These are phyloP conservation scores for Pleomassaria siparia DNA, from an alignment of 2,329 filamentous ascomycete species.

Conservation along the genomic window DNA sequence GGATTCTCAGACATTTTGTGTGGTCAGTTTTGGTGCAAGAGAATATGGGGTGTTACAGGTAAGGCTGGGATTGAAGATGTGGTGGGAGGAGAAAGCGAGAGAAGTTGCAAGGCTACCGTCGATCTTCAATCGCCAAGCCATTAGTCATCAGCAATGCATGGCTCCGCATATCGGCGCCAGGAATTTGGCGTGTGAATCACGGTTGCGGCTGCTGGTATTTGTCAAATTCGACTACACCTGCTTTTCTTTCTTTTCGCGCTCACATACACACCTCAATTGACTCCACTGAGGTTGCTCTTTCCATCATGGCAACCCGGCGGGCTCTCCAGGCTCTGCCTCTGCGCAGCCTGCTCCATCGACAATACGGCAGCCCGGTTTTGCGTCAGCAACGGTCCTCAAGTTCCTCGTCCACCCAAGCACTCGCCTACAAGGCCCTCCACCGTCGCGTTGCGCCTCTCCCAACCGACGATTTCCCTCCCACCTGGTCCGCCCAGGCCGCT, in stretches of 20 bases:
- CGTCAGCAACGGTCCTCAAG: constrained; percentile 42
- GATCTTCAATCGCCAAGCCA: not conserved
- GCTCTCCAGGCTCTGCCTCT: constrained; percentile 42
- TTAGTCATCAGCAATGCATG: not conserved
- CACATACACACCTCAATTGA: constrained; percentile 20
- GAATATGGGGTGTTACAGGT: not conserved
- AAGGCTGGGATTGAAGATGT: constrained; percentile 1
- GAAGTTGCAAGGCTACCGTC: not conserved
- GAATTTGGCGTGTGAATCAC: constrained; percentile 8
- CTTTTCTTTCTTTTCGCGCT: constrained; percentile 6
- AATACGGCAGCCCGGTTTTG: constrained; percentile 27
- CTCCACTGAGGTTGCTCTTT: constrained; percentile 12
- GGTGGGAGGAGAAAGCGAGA: not conserved
- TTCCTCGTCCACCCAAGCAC: constrained; percentile 80
- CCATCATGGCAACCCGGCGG: constrained; percentile 47
- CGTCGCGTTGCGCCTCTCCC: constrained; percentile 85
- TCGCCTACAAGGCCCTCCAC: constrained; percentile 96
- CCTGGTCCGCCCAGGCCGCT: constrained; percentile 86
- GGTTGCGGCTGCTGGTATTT: not conserved
- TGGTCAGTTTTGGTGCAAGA: not conserved
- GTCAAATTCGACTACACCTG: constrained; percentile 6
- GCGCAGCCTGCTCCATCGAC: constrained; percentile 34
- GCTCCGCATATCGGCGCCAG: constrained; percentile 6
- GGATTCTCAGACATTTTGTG: constrained; percentile 73
- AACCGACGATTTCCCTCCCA: constrained; percentile 71